phyloP scores from a whole-genome alignment of 768 basidiomycete genomes.

The Pholiota conissans region DNA sequence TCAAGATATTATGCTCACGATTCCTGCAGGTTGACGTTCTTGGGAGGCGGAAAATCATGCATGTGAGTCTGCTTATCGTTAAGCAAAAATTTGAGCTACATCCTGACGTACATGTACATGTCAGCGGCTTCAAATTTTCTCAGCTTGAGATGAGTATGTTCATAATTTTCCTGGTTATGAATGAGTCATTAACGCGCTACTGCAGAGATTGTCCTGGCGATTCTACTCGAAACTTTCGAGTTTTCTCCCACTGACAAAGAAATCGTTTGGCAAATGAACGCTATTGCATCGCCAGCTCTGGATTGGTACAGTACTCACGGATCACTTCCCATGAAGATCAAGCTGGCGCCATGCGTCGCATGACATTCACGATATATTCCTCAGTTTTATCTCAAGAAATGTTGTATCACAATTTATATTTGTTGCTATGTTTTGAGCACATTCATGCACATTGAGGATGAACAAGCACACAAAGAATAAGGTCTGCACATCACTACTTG shows the following conservation, averaged over 20 bases:
- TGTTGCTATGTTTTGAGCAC: too few relatives aligned
- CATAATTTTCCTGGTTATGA: neutral
- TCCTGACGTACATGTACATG: neutral
- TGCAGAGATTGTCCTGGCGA: conserved; percentile 29
- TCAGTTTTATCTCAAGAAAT: too few relatives aligned
- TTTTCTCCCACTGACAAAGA: conserved; percentile 28
- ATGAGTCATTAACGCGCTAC: neutral
- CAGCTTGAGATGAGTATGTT: conserved; percentile 43
- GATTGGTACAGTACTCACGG: neutral
- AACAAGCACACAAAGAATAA: too few relatives aligned
- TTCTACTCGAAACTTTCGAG: conserved; percentile 26
- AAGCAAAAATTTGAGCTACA: too few relatives aligned
- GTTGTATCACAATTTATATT: too few relatives aligned
- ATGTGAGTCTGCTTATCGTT: conserved; percentile 12
- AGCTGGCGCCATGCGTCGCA: neutral
- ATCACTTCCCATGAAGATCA: neutral
- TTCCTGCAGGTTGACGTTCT: conserved; percentile 21
- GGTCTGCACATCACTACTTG: neutral
- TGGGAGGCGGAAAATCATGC: conserved; percentile 23
- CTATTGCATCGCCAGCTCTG: conserved; percentile 23
- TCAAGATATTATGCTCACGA: neutral
- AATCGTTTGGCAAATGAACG: conserved; percentile 30
- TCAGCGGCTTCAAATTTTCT: conserved; percentile 41
- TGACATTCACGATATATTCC: too few relatives aligned
- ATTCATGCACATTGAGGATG: too few relatives aligned